Conservation (phyloP, 2,329 filamentous ascomycete species). For the Emydomyces testavorans region DNA sequence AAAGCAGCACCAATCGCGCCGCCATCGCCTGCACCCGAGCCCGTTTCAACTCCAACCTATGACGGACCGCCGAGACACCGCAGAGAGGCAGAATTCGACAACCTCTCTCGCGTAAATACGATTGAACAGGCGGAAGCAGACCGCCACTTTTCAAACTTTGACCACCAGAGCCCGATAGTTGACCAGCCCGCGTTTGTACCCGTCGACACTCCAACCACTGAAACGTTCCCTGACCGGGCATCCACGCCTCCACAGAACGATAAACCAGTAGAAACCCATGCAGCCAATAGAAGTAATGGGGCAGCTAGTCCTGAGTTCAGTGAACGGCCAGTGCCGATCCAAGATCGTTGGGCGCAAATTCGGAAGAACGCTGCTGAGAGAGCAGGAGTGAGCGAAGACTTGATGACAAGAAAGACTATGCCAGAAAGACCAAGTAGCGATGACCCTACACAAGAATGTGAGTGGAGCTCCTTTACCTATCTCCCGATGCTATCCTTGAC, state of each 20-base stretch:
- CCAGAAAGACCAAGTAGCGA: conserved; percentile 57
- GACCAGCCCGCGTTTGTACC: conserved; percentile 80
- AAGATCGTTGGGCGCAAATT: conserved; percentile 92
- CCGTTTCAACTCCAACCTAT: conserved; percentile 19
- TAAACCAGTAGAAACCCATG: conserved; percentile 9
- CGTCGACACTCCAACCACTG: conserved; percentile 36
- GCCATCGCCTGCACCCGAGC: conserved; percentile 18
- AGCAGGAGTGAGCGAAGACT: conserved; percentile 53
- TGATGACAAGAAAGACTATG: conserved; percentile 44
- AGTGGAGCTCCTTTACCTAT: conserved; percentile 33
- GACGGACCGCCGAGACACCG: conserved; percentile 31
- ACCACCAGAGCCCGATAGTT: conserved; percentile 67
- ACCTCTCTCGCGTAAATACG: conserved; percentile 50
- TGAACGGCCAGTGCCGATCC: conserved; percentile 28
- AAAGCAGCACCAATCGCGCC: conserved; percentile 18
- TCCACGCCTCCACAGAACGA: conserved; percentile 17
- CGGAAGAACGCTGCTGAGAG: conserved; percentile 85
- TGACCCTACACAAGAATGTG: conserved; percentile 94
- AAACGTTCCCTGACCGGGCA: conserved; percentile 17
- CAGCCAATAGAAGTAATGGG: neutral
- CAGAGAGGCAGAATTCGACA: conserved; percentile 44
- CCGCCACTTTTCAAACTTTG: conserved; percentile 54
- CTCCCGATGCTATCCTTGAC: neutral
- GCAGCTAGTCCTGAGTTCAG: neutral
- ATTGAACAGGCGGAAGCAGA: conserved; percentile 36